Conservation (phyloP, 441 rosid species). For the Gossypium aridum region DNA sequence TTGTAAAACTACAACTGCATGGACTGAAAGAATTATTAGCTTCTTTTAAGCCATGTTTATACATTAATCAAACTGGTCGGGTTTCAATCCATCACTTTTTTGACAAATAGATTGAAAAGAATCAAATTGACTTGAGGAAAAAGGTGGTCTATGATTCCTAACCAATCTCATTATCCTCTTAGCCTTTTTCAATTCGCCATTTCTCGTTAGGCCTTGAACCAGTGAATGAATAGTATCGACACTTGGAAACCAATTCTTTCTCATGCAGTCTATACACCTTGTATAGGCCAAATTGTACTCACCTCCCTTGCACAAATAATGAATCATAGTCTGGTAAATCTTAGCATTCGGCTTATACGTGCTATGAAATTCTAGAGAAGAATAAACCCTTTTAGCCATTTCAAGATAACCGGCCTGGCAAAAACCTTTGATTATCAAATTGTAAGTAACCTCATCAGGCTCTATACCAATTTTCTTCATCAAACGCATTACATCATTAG, state of each 20-base stretch:
- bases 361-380: conserved; percentile 39
- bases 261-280: conserved; percentile 65
- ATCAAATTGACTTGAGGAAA: conserved; percentile 45
- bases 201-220: conserved; percentile 47
- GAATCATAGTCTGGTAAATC: conserved; percentile 79
- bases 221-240: conserved; percentile 48
- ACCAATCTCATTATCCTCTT: conserved; percentile 42
- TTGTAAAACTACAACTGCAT: conserved; percentile 1
- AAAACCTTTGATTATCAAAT: conserved; percentile 79
- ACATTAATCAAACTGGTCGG: conserved; percentile 13
- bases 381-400: conserved; percentile 69
- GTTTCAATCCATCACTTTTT: conserved; percentile 6
- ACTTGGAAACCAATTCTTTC: conserved; percentile 52
- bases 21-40: conserved; percentile 17
- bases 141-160: conserved; percentile 45
- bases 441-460: conserved; percentile 65
- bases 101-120: conserved; percentile 29
- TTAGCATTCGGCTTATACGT: conserved; percentile 50
- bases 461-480: conserved; percentile 48
- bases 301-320: conserved; percentile 59
- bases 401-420: conserved; percentile 55
- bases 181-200: conserved; percentile 44
- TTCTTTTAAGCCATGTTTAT: conserved; percentile 14
- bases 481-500: conserved; percentile 48
- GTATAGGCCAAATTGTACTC: conserved; percentile 57